Evolutionary conservation across 2,329 filamentous ascomycete genomes (phyloP), one percentile per base, ranked within the genome.

Genomic region (Ophiostoma montium): DNA sequence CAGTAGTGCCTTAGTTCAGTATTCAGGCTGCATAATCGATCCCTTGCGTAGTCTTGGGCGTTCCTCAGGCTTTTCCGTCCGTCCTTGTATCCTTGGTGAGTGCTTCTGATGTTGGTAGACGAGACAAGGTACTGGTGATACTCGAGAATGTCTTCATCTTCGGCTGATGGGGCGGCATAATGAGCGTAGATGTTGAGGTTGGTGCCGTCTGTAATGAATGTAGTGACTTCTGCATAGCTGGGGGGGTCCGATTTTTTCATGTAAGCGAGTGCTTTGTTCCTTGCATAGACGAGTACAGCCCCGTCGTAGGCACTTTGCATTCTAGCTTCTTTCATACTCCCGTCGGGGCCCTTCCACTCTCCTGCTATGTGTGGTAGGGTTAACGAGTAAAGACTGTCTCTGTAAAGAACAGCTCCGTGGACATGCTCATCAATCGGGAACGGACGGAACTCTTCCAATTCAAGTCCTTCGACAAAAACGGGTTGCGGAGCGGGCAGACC

Each of bases 341-440:
- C 50, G 8, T 47, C 49, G 10, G 35, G 47, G 4, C 47, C 50
- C 36, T 58, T 57, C 39, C 54, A 58, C 30, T 63, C 60, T 5
- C 58, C 60, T 5, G 57, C 56, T 1, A 63, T 3, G 32, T 61
- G 61, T 3, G 61, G 57, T 8, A 62, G 48, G 5, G 56, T 52
- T 3, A 60, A 3, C 13, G 59, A 61, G 15, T 15, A 5, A 1
- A 43, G 23, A 2, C 52, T 9, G 10, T 56, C 50, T 35, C 51
- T 49, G 27, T 54, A 50, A 53, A 61, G 50, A 2, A 53, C 48
- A 0, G 59, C 57, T 1, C 55, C 55, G 2, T 12, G 15, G 19
- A 58, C 9, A 1, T 48, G 16, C 9, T 56, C 33, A 16, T 52
- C 23, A 42, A 57, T 35, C 1, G 51, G 51, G 18, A 56, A 53